A percentile compares a stretch with the other conserved stretches of the same genome.
Conservation (phyloP, 2,329 filamentous ascomycete species). For the Aspergillus pseudonomiae region DNA sequence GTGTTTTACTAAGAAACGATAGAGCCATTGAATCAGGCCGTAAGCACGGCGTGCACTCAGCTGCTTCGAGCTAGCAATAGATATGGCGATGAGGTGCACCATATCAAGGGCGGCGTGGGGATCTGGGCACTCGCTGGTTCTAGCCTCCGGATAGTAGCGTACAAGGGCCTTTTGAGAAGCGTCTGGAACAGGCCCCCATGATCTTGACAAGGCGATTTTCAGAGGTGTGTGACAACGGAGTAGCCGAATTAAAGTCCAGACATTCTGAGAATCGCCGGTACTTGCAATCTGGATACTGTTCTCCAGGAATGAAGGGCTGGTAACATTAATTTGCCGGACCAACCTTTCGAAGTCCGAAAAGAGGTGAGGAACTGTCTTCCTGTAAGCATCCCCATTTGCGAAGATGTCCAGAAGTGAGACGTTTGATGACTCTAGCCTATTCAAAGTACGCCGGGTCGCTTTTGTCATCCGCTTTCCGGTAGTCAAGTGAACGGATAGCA, state of each 20-base stretch:
- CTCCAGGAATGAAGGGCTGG: constrained; percentile 34
- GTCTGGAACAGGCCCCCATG: constrained; percentile 29
- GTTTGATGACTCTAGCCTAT: constrained; percentile 30
- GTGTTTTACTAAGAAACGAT: constrained; percentile 47
- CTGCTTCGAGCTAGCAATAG: constrained; percentile 43
- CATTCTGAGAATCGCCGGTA: constrained; percentile 29
- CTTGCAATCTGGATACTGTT: constrained; percentile 35
- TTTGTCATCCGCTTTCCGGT: constrained; percentile 26
- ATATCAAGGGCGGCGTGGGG: constrained; percentile 44
- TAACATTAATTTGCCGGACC: constrained; percentile 38
- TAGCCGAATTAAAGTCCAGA: constrained; percentile 37
- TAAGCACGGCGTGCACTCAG: constrained; percentile 47
- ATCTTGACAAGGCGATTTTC: constrained; percentile 40
- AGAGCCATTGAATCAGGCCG: constrained; percentile 52
- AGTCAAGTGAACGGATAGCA: constrained; percentile 32
- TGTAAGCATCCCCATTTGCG: constrained; percentile 29
- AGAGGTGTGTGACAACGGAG: constrained; percentile 41
- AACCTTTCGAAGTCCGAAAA: constrained; percentile 34
- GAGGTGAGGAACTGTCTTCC: constrained; percentile 29
- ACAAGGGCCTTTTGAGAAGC: constrained; percentile 30
- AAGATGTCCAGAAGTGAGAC: constrained; percentile 33
- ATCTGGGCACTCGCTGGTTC: constrained; percentile 29
- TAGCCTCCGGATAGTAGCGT: constrained; percentile 27
- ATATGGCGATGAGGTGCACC: constrained; percentile 49
- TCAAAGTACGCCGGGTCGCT: constrained; percentile 27